Evolutionary conservation across 345 rosid species (phyloP).

Genomic region (Raphanus raphanistrum): DNA sequence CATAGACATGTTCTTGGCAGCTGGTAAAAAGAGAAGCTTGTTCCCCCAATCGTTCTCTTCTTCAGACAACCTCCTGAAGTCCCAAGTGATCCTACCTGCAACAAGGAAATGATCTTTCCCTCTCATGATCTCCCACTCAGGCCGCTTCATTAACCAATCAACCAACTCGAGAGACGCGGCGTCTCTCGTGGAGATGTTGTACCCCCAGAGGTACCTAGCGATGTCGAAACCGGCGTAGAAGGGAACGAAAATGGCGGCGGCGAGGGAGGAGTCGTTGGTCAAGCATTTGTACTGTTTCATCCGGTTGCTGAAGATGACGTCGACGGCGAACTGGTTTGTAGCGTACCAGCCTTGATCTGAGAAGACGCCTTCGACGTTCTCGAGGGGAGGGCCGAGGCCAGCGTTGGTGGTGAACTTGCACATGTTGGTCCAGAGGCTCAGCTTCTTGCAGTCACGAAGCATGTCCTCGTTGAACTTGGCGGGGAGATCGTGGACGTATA

Average conservation of each 20-base stretch:
- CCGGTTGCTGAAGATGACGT: conserved; percentile 74
- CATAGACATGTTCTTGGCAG: conserved; percentile 88
- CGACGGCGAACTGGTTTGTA: conserved; percentile 86
- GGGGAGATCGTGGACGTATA: conserved; percentile 77
- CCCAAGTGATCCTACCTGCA: conserved; percentile 93
- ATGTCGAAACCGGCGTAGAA: conserved; percentile 88
- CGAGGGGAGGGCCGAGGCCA: conserved; percentile 80
- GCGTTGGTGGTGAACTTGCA: conserved; percentile 79
- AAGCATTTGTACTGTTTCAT: conserved; percentile 91
- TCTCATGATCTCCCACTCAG: conserved; percentile 82
- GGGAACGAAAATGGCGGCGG: conserved; percentile 86
- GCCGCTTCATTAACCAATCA: conserved; percentile 78
- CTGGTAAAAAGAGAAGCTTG: conserved; percentile 82
- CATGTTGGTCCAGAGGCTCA: conserved; percentile 93
- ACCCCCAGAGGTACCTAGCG: conserved; percentile 87
- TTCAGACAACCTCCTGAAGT: conserved; percentile 76
- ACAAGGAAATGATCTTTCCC: conserved; percentile 93
- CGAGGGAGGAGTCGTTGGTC: conserved; percentile 76
- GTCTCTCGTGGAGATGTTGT: conserved; percentile 66
- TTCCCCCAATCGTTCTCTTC: conserved; percentile 85
- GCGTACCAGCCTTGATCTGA: conserved; percentile 82
- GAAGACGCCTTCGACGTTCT: conserved; percentile 79
- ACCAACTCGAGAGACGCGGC: conserved; percentile 85
- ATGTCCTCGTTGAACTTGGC: conserved; percentile 80
- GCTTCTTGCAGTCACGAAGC: conserved; percentile 77